Evolutionary conservation across 1,284 basidiomycete species (phyloP).

Genomic region (Pterulicium gracile): DNA sequence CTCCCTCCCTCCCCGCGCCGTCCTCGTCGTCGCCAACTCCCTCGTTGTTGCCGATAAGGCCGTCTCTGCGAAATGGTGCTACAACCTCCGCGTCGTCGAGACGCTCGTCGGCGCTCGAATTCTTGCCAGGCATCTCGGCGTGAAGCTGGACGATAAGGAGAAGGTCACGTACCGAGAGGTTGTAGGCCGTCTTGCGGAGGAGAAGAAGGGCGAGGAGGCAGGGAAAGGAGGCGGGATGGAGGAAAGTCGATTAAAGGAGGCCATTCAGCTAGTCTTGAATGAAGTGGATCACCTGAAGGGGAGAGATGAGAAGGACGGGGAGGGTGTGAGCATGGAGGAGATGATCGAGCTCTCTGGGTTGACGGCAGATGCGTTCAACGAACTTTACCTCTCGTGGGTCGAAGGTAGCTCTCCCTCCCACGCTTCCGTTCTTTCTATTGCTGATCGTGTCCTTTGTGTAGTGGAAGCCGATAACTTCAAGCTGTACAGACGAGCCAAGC

Average conservation of each 20-base stretch:
- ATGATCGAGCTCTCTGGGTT: slow-evolving; percentile 63
- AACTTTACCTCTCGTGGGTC: slow-evolving; percentile 68
- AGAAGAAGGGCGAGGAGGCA: slow-evolving; percentile 27
- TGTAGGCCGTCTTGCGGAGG: slow-evolving; percentile 36
- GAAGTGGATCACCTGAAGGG: slow-evolving; percentile 21
- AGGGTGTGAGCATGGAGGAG: slow-evolving; percentile 59
- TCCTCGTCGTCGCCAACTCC: slow-evolving; percentile 78
- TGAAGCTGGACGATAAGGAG: slow-evolving; percentile 33
- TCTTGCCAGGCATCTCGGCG: slow-evolving; percentile 45
- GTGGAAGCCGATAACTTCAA: slow-evolving; percentile 74
- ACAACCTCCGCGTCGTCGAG: slow-evolving; percentile 85
- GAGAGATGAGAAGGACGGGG: slow-evolving; percentile 18
- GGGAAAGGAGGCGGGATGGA: slow-evolving; percentile 32
- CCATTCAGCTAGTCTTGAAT: slow-evolving; percentile 39
- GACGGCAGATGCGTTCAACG: slow-evolving; percentile 40
- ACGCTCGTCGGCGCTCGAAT: slow-evolving; percentile 70
- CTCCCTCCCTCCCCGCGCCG: slow-evolving; percentile 39
- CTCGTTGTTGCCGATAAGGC: slow-evolving; percentile 79
- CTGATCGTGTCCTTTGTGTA: slow-evolving; percentile 18
- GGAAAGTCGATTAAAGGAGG: slow-evolving; percentile 35
- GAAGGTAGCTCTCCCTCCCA: slow-evolving; percentile 38
- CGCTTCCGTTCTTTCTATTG: slow-evolving; percentile 1
- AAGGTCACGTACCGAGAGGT: slow-evolving; percentile 41
- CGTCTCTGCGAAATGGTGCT: slow-evolving; percentile 62
- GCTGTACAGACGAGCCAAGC: slow-evolving; percentile 68